A percentile compares a stretch with the other conserved stretches of the same genome.
These are phyloP conservation scores for Linnemannia exigua DNA, from an alignment of 192 early-diverging fungal species.

Conservation along the genomic window DNA sequence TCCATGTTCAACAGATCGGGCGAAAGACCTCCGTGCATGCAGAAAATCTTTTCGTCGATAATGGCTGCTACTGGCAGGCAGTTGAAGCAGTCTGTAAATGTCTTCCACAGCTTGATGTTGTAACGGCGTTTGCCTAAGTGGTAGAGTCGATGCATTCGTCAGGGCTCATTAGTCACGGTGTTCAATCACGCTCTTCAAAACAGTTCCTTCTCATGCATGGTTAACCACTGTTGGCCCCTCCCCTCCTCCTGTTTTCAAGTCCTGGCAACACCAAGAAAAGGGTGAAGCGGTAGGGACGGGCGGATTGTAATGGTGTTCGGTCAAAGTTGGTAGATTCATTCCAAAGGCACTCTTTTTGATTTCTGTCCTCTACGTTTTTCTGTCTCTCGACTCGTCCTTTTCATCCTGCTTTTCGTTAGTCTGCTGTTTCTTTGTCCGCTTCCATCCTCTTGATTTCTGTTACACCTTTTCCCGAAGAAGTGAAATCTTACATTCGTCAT, in stretches of 20 bases:
- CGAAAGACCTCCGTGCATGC: slow-evolving; percentile 98
- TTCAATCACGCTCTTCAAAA: no score
- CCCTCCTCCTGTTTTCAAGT: not conserved
- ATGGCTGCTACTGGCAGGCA: slow-evolving; percentile 97
- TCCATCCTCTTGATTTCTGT: not conserved
- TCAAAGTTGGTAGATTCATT: not conserved
- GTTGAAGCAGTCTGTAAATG: slow-evolving; percentile 99
- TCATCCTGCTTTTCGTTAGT: not conserved
- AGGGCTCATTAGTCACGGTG: not conserved
- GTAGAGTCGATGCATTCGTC: not conserved
- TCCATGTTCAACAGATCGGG: slow-evolving; percentile 98
- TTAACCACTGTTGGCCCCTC: not conserved
- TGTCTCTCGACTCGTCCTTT: not conserved
- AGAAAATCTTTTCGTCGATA: slow-evolving; percentile 98
- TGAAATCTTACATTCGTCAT: slow-evolving; percentile 88
- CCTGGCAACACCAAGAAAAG: not conserved
- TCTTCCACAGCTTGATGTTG: slow-evolving; percentile 99
- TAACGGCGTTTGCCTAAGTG: slow-evolving; percentile 90
- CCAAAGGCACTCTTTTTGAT: not conserved
- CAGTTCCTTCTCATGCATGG: no score
- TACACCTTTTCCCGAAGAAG: not conserved
- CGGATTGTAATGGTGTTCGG: not conserved
- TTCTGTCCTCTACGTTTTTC: not conserved
- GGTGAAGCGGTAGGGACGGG: not conserved
- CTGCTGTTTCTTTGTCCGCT: not conserved